phyloP scores from a whole-genome alignment of 768 basidiomycete genomes.

The Lactarius deliciosus region DNA sequence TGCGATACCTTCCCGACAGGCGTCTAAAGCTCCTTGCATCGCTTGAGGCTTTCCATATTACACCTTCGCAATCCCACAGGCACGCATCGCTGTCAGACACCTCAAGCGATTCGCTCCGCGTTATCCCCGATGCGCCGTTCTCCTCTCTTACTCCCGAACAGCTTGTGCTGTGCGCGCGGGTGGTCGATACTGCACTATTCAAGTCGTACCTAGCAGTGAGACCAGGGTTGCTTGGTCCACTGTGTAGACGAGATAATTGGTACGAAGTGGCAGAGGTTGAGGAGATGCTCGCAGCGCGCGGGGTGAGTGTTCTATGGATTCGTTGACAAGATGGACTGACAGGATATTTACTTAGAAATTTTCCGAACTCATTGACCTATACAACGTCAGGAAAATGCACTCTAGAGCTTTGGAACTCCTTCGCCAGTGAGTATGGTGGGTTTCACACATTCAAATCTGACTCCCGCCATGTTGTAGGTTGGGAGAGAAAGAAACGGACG shows the following conservation, averaged over 20 bases:
- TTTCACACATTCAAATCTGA: background rate
- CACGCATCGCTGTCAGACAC: constrained; percentile 70
- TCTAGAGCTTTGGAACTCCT: constrained; percentile 79
- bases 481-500: constrained; percentile 73
- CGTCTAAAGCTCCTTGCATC: constrained; percentile 84
- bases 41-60: constrained; percentile 66
- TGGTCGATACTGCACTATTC: constrained; percentile 93
- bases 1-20: constrained; percentile 85
- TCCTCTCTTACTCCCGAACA: constrained; percentile 76
- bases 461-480: constrained; percentile 47
- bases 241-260: constrained; percentile 94
- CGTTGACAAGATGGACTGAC: background rate
- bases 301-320: constrained; percentile 49
- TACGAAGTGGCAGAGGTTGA: constrained; percentile 96
- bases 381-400: constrained; percentile 96
- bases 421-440: constrained; percentile 61
- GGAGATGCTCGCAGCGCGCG: constrained; percentile 73
- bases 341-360: constrained; percentile 63
- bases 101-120: constrained; percentile 72
- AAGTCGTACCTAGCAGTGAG: constrained; percentile 85
- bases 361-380: constrained; percentile 85
- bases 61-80: constrained; percentile 65
- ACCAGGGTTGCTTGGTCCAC: constrained; percentile 76
- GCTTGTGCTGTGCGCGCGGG: constrained; percentile 84
- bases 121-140: constrained; percentile 73